Percentiles rank a stretch among this genome's conserved stretches.
Evolutionary conservation across 441 rosid species (phyloP).

Genomic region (Rhodomyrtus psidioides): DNA sequence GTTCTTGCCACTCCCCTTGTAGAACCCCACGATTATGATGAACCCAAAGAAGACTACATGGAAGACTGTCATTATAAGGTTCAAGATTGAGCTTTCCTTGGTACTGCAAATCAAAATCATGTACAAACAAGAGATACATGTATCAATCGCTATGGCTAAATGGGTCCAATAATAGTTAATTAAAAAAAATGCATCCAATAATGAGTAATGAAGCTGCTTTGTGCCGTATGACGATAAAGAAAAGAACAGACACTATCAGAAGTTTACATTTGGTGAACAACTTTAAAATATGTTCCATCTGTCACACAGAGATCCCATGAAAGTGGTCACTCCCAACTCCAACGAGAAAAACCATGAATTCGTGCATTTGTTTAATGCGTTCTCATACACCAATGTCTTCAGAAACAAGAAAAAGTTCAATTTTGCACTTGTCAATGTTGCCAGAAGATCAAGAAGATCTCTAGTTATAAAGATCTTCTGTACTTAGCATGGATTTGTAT

Average conservation of each 20-base stretch:
- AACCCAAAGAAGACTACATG: conserved; percentile 79
- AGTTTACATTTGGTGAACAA: neutral
- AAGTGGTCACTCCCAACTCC: neutral
- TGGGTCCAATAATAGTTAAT: neutral
- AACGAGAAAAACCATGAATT: neutral
- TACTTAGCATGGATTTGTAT: neutral
- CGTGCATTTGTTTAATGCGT: neutral
- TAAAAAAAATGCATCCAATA: neutral
- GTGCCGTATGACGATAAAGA: neutral
- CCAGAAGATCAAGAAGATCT: neutral
- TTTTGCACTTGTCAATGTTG: neutral
- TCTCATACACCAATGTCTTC: neutral
- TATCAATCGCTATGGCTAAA: conserved; percentile 26
- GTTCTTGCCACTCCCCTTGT: conserved; percentile 46
- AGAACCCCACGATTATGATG: conserved; percentile 61
- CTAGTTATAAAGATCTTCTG: neutral
- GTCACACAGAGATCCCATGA: neutral
- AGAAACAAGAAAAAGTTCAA: neutral
- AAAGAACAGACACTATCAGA: neutral
- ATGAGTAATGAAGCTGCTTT: neutral
- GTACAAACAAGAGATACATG: neutral
- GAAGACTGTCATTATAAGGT: conserved; percentile 73
- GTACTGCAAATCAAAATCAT: conserved; percentile 42
- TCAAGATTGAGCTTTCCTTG: conserved; percentile 80
- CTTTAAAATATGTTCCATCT: neutral